Evolutionary conservation across 1,284 basidiomycete genomes (phyloP).

Genomic region (Ganoderma boninense): DNA sequence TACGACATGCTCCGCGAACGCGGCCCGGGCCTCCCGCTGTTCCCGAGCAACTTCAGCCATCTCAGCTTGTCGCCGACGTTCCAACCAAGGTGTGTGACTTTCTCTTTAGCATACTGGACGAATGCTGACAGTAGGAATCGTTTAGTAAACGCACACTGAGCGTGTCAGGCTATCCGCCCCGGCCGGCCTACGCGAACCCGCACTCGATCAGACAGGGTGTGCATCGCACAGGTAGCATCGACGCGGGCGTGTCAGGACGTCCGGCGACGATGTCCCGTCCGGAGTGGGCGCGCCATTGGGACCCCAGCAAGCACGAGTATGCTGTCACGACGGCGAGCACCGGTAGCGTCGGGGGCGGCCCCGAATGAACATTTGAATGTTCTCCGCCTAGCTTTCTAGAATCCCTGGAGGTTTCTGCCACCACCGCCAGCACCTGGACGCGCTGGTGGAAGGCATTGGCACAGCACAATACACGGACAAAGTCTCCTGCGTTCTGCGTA

Average conservation of each 20-base stretch:
- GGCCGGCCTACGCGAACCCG: slow-evolving; percentile 38
- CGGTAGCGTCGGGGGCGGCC: slow-evolving; percentile 37
- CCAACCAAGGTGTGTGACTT: slow-evolving; percentile 55
- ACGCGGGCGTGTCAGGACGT: slow-evolving; percentile 22
- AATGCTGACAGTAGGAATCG: neutral
- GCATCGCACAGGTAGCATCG: slow-evolving; percentile 25
- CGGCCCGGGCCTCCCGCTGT: slow-evolving; percentile 67
- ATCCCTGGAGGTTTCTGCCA: neutral
- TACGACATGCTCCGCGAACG: slow-evolving; percentile 55
- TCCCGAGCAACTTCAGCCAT: slow-evolving; percentile 66
- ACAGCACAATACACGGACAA: neutral
- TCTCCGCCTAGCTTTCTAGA: neutral
- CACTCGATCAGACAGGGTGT: slow-evolving; percentile 34
- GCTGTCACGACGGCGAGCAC: slow-evolving; percentile 45
- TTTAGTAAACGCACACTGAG: slow-evolving; percentile 37
- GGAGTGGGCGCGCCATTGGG: slow-evolving; percentile 47
- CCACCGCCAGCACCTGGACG: neutral
- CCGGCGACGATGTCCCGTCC: slow-evolving; percentile 30
- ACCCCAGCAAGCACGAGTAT: slow-evolving; percentile 44
- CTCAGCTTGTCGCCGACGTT: slow-evolving; percentile 66
- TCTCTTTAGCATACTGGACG: neutral
- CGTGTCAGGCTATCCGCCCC: slow-evolving; percentile 39
- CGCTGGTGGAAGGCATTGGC: neutral
- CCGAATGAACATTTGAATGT: slow-evolving; percentile 15
- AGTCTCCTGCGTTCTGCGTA: neutral